A percentile compares a stretch with the other conserved stretches of the same genome.
Conservation (phyloP, 164 flowering plant genomes). For the Dillenia suffruticosa region DNA sequence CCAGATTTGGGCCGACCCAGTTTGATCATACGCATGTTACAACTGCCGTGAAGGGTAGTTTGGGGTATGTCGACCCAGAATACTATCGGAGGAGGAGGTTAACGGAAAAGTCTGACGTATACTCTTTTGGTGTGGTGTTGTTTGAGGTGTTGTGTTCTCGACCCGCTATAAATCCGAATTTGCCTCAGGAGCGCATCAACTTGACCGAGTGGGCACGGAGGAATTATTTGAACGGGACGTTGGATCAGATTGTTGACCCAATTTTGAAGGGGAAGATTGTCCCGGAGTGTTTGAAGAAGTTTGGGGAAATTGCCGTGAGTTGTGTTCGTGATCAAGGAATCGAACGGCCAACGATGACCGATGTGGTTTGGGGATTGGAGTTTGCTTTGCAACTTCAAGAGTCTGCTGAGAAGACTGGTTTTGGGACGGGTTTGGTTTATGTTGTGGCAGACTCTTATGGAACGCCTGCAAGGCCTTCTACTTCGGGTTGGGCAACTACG, state of each 20-base stretch:
- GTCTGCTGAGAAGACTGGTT: conserved; percentile 10
- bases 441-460: too few species aligned
- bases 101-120: conserved; percentile 10
- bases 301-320: conserved; percentile 13
- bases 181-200: conserved; percentile 11
- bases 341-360: conserved; percentile 42
- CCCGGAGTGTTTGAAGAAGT: conserved; percentile 30
- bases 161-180: neutral
- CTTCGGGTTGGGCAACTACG: too few species aligned
- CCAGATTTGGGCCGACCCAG: conserved; percentile 12
- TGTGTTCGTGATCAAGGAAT: conserved; percentile 29
- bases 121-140: conserved; percentile 15
- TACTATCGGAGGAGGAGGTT: neutral
- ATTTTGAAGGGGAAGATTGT: conserved; percentile 29
- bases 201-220: conserved; percentile 35
- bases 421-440: neutral
- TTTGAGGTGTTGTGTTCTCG: conserved; percentile 25
- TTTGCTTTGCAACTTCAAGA: conserved; percentile 39
- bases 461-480: too few species aligned
- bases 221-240: conserved; percentile 20
- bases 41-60: conserved; percentile 22
- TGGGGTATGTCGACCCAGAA: conserved; percentile 21
- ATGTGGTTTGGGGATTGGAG: conserved; percentile 26
- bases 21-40: neutral
- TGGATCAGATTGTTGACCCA: conserved; percentile 30